These are phyloP conservation scores for Hypomontagnella monticulosa DNA, from an alignment of 495 filamentous ascomycete species.

Conservation along the genomic window DNA sequence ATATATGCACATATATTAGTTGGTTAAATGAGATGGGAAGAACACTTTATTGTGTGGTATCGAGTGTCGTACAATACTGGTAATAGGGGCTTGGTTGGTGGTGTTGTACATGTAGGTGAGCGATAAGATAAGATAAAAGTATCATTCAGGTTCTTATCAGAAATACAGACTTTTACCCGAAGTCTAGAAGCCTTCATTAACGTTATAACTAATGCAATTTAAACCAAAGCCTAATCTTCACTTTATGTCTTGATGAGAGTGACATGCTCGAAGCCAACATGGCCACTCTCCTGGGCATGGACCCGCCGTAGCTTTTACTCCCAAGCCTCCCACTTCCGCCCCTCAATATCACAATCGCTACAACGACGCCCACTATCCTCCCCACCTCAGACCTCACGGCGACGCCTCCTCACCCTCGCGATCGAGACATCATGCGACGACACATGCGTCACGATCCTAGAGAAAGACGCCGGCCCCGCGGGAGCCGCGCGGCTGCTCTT, in stretches of 20 bases:
- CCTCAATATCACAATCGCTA: background rate
- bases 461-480: constrained; percentile 56
- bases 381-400: constrained; percentile 6
- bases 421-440: constrained; percentile 99
- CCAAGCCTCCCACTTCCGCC: background rate
- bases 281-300: background rate
- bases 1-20: too few species aligned
- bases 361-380: constrained; percentile 22
- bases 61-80: too few species aligned
- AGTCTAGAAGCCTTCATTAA: too few species aligned
- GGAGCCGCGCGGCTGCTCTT: constrained; percentile 70
- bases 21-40: too few species aligned
- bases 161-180: too few species aligned
- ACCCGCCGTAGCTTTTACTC: background rate
- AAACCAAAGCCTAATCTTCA: too few species aligned
- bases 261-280: constrained; percentile 5
- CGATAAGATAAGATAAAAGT: too few species aligned
- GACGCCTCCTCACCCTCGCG: constrained; percentile 73
- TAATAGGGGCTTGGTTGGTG: too few species aligned
- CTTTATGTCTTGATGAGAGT: constrained; percentile 10
- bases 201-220: too few species aligned
- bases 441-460: constrained; percentile 87
- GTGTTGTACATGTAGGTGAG: too few species aligned
- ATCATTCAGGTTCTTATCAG: too few species aligned
- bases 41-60: too few species aligned